Percentiles rank a stretch among this genome's conserved stretches.
Conservation (phyloP, 495 filamentous ascomycete species). For the Lentithecium fluviatile region DNA sequence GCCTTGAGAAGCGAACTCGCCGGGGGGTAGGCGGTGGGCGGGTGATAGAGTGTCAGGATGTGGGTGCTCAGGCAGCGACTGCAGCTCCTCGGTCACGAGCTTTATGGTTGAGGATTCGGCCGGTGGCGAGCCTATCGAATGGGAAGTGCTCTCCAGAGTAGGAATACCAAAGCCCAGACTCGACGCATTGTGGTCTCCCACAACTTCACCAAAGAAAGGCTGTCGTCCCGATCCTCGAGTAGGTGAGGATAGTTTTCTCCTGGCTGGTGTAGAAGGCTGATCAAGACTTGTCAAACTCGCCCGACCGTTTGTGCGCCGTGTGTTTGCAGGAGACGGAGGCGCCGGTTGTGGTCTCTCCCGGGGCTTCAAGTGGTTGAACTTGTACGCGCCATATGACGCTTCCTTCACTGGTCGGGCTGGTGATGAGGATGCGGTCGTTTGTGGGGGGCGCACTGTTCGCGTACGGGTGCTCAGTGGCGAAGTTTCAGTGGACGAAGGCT, state of each 20-base stretch:
- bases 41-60: not conserved
- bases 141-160: not conserved
- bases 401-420: constrained; percentile 29
- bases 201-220: constrained; percentile 36
- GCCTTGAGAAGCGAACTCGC: constrained; percentile 2
- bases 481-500: constrained; percentile 17
- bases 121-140: not conserved
- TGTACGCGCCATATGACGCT: constrained; percentile 29
- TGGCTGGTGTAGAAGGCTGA: constrained; percentile 11
- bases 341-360: constrained; percentile 34
- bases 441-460: constrained; percentile 13
- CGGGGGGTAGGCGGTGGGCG: not conserved
- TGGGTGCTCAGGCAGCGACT: not conserved
- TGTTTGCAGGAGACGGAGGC: constrained; percentile 17
- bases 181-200: constrained; percentile 24
- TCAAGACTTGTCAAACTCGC: constrained; percentile 3
- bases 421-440: constrained; percentile 12
- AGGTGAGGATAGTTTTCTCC: constrained; percentile 15
- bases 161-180: constrained; percentile 33
- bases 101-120: constrained; percentile 5
- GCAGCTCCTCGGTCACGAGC: not conserved
- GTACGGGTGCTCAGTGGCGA: constrained; percentile 10
- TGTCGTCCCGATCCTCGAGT: constrained; percentile 8
- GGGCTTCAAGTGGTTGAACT: constrained; percentile 35
- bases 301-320: constrained; percentile 14